Base-by-base conservation (phyloP, 306 rosid genomes). In the Cucurbita argyrosperma region DNA sequence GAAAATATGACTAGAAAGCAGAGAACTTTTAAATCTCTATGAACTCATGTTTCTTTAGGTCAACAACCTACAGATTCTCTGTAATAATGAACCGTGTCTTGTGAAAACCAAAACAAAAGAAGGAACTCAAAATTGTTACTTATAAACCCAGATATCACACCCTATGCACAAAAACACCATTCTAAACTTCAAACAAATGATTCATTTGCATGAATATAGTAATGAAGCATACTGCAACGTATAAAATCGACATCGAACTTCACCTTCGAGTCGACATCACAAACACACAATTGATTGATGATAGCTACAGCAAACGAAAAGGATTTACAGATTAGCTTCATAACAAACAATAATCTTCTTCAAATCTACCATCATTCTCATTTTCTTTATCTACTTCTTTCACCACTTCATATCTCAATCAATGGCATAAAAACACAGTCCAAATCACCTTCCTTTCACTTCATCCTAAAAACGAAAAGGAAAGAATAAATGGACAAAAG, bases 251-350 rank as follows among this genome's bases (percentile, higher is more conserved):
- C 57, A 47, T 49, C 23, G 12, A 23, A 69, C 57, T 69, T 38
- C 42, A 68, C 35, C 40, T 68, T 39, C 5, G 23, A 49, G 8
- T 23, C 43, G 14, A 46, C 23, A 67, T 12, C 60, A 70, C 60
- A 51, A 50, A 51, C 74, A 69, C 57, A 69, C 43, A 49, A 69
- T 60, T 49, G 16, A 70, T 26, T 69, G 74, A 50, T 70, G 74
- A 70, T 70, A 70, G 74, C 51, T 70, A 50, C 60, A 70, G 60
- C 47, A 70, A 49, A 70, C 74, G 50, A 70, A 70, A 51, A 50
- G 57, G 74, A 70, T 70, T 49, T 50, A 70, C 74, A 70, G 60
- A 70, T 26, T 49, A 70, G 74, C 74, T 50, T 70, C 60, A 49
- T 15, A 50, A 70, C 74, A 70, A 50, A 70, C 74, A 70, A 70